A percentile compares a stretch with the other conserved stretches of the same genome.
Conservation (phyloP, 257 asterid species). For the Solanum clarkiae region DNA sequence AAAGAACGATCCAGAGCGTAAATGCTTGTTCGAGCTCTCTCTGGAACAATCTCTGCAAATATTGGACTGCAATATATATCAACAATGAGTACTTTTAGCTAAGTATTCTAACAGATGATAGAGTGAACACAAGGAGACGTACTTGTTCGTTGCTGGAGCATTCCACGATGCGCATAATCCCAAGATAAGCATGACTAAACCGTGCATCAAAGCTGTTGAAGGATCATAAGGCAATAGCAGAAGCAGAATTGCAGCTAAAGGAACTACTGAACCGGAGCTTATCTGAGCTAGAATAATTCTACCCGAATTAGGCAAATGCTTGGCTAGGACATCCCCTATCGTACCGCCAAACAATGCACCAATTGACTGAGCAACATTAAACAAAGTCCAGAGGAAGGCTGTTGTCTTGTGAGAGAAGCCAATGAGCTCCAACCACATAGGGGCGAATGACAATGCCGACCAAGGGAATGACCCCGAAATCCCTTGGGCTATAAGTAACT, state of each 20-base stretch:
- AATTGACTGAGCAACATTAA: slow-evolving; percentile 45
- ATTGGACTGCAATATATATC: neutral
- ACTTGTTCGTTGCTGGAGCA: slow-evolving; percentile 90
- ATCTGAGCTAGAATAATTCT: slow-evolving; percentile 71
- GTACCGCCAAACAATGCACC: slow-evolving; percentile 81
- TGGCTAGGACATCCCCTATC: slow-evolving; percentile 65
- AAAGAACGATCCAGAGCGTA: slow-evolving; percentile 11
- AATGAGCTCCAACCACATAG: slow-evolving; percentile 11
- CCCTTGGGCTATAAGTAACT: slow-evolving; percentile 7
- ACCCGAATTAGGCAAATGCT: slow-evolving; percentile 58
- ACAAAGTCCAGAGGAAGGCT: slow-evolving; percentile 53
- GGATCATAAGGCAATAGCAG: slow-evolving; percentile 68
- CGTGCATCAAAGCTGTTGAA: slow-evolving; percentile 40
- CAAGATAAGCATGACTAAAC: slow-evolving; percentile 53
- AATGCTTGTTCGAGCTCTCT: slow-evolving; percentile 5
- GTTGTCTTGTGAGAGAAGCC: slow-evolving; percentile 47
- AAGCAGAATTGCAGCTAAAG: slow-evolving; percentile 66
- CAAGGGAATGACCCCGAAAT: slow-evolving; percentile 3
- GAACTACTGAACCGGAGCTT: slow-evolving; percentile 77
- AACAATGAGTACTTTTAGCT: neutral
- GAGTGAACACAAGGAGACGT: neutral
- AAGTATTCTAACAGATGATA: neutral
- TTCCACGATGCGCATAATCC: slow-evolving; percentile 72
- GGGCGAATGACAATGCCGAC: slow-evolving; percentile 4
- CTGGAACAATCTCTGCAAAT: slow-evolving; percentile 11